phyloP scores from a whole-genome alignment of 2,329 filamentous ascomycete genomes.

The Zasmidium citrigriseum region DNA sequence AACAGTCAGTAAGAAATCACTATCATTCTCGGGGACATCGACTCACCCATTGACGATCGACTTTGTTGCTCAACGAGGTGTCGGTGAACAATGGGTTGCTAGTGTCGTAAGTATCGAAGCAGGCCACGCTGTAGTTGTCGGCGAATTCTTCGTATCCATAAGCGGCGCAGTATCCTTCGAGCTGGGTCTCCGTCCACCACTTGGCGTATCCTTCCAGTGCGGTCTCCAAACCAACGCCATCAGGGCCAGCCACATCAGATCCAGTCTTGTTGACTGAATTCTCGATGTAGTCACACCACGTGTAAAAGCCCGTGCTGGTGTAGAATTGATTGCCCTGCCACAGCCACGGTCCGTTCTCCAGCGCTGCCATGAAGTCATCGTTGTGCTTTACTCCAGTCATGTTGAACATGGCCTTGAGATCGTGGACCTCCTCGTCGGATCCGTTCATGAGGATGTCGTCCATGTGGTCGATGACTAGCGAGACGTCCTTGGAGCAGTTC shows the following conservation, averaged over 20 bases:
- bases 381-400: constrained; percentile 52
- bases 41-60: constrained; percentile 54
- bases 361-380: constrained; percentile 56
- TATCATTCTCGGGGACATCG: neutral
- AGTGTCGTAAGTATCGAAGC: constrained; percentile 56
- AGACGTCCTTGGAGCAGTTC: constrained; percentile 59
- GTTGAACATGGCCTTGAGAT: constrained; percentile 56
- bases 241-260: constrained; percentile 27
- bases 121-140: constrained; percentile 46
- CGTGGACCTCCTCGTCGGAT: constrained; percentile 34
- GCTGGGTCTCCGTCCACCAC: constrained; percentile 50
- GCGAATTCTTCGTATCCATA: constrained; percentile 53
- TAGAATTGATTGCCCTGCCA: constrained; percentile 57
- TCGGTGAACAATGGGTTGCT: constrained; percentile 55
- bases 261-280: constrained; percentile 26
- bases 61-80: constrained; percentile 45
- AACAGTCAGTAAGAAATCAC: neutral
- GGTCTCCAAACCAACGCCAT: constrained; percentile 55
- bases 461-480: constrained; percentile 55
- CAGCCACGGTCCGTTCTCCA: constrained; percentile 58
- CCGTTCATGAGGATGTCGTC: constrained; percentile 35
- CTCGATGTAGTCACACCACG: constrained; percentile 45
- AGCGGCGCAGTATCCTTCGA: constrained; percentile 54
- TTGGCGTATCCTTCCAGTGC: constrained; percentile 57
- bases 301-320: constrained; percentile 46